These are phyloP conservation scores for Wallacemonas sp. DNA, from an alignment of 208 protist species.

Conservation along the genomic window DNA sequence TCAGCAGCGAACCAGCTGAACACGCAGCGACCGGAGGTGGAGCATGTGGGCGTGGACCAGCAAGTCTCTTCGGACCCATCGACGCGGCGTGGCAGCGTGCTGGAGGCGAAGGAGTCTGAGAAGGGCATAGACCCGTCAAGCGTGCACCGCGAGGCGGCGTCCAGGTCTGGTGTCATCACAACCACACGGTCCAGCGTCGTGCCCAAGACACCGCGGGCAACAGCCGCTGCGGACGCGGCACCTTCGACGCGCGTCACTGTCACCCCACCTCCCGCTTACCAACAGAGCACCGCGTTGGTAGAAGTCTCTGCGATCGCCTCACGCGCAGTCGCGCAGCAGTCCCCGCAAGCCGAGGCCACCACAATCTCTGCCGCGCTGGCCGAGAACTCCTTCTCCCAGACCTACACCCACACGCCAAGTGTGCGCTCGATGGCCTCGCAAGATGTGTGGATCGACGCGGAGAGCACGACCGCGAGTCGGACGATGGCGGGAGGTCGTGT, in stretches of 20 bases:
- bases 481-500: too few relatives aligned
- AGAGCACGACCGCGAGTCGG: too few relatives aligned
- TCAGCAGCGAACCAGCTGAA: too few relatives aligned
- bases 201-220: neutral
- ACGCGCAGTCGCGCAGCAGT: neutral
- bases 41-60: too few relatives aligned
- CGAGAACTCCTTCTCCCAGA: neutral
- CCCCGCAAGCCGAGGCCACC: neutral
- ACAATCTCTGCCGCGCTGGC: neutral
- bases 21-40: too few relatives aligned
- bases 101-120: too few relatives aligned
- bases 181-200: neutral
- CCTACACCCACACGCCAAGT: neutral
- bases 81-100: too few relatives aligned
- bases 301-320: neutral
- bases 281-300: neutral
- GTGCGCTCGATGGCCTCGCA: neutral
- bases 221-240: too few relatives aligned
- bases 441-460: slow-evolving; percentile 3
- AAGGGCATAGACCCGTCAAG: neutral
- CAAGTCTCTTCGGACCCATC: too few relatives aligned
- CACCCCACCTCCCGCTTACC: too few relatives aligned
- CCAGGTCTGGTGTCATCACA: neutral
- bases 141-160: neutral
- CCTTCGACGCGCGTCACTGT: too few relatives aligned